Evolutionary conservation across 352 stramenopile genomes (phyloP).

Genomic region (Phytophthora aleatoria): DNA sequence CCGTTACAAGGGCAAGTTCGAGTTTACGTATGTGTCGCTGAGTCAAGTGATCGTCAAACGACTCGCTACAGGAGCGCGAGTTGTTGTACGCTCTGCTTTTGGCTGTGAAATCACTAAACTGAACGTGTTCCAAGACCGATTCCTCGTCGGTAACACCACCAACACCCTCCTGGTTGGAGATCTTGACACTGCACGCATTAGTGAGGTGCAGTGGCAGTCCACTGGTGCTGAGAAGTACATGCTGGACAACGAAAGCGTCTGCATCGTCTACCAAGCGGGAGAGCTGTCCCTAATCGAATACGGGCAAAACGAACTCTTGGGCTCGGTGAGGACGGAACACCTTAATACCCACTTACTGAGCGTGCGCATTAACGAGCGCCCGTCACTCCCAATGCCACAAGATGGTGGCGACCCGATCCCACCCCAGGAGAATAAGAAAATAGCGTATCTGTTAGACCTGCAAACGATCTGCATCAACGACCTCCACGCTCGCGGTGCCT

Average conservation of each 20-base stretch:
- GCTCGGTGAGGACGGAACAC: conserved; percentile 91
- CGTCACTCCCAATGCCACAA: conserved; percentile 27
- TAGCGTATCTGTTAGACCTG: conserved; percentile 93
- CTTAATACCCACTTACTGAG: conserved; percentile 92
- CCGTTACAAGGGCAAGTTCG: conserved; percentile 94
- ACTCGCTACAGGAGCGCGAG: conserved; percentile 80
- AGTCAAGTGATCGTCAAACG: conserved; percentile 95
- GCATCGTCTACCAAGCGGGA: conserved; percentile 91
- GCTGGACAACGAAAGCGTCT: conserved; percentile 93
- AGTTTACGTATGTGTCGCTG: conserved; percentile 95
- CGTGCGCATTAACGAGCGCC: conserved; percentile 93
- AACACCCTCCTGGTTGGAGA: conserved; percentile 93
- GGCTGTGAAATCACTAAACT: conserved; percentile 94
- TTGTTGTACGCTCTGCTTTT: conserved; percentile 91
- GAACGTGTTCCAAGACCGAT: conserved; percentile 95
- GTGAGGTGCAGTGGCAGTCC: conserved; percentile 92
- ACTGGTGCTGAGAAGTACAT: conserved; percentile 93
- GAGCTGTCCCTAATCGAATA: conserved; percentile 95
- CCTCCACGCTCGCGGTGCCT: conserved; percentile 74
- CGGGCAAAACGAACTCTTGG: conserved; percentile 92
- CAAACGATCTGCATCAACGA: conserved; percentile 93
- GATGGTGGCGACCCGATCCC: conserved; percentile 33
- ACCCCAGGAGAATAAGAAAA: conserved; percentile 90
- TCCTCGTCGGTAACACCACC: conserved; percentile 91
- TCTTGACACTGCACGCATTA: conserved; percentile 91